Evolutionary conservation across 129 eudicot genomes (phyloP), one percentile per base, ranked within the genome.

Genomic region (Centella asiatica): DNA sequence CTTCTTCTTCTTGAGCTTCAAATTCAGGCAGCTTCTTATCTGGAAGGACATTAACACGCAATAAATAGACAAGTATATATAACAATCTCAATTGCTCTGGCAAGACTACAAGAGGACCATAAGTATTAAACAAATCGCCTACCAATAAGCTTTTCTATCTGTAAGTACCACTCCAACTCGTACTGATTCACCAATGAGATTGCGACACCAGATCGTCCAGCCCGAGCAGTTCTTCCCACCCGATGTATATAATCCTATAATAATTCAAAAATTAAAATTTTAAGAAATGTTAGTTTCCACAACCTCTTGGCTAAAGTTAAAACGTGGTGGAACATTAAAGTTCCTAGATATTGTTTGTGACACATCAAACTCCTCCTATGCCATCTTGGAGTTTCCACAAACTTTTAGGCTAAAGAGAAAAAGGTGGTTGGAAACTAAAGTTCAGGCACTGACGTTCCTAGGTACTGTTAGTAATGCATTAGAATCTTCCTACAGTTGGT

Each of bases 221-320:
- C 99, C 55, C 99, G 90, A 63, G 99, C 99, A 15, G 99, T 92
- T 78, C 99, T 84, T 65, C 99, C 99, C 14, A 92, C 99, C 62
- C 99, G 74, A 65, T 92, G 99, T 51, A 92, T 87, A 57, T 92
- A 92, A 74, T 92, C 99, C 95, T 92, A 65, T 32, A 72, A 60
- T 32, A 33, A 75, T 63, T 54, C 60, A 59, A 69, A 11, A 62
- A 13, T 50, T 4, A 17, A 24, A 18, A 44, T 8, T 15, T 57
- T 47, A 45, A 20, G 29, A 64, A 22, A 1, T 50, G 15, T 23
- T 27, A 25, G 32, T 25, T 31, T 42, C 26, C 5, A 17, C 13
- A 27, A 68, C 54, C 28, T 12, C 44, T 9, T 45, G 10, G 1
- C 12, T 12, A n/a, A 72, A 11, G 25, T 7, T n/a, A 57, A 40